Evolutionary conservation across 177 flowering plant species (phyloP).

Genomic region (Vitis hybrid): DNA sequence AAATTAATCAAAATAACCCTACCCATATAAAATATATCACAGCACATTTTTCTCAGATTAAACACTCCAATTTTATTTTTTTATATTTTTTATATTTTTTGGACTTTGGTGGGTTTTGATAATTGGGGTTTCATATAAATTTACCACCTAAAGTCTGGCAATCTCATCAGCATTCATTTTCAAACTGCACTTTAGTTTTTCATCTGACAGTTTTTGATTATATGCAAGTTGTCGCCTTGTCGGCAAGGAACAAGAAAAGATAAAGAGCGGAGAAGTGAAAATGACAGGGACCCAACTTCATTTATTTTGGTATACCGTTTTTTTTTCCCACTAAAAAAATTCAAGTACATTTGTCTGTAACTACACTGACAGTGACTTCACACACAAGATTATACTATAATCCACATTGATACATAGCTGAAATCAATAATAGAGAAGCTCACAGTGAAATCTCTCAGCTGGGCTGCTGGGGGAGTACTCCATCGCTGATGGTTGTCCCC

Average conservation of each 20-base stretch:
- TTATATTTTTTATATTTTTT: no score
- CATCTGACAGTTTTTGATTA: neutral
- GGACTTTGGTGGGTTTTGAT: neutral
- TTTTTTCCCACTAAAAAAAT: neutral
- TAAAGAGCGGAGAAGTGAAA: neutral
- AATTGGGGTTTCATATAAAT: neutral
- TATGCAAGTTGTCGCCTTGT: slow-evolving; percentile 2
- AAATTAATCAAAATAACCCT: no score
- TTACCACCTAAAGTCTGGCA: neutral
- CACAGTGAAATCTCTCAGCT: slow-evolving; percentile 4
- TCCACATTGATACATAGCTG: neutral
- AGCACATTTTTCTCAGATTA: no score
- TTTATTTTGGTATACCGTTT: neutral
- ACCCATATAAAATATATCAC: no score
- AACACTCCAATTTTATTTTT: no score
- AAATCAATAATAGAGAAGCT: slow-evolving; percentile 10
- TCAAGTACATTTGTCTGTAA: neutral
- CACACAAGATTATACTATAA: neutral
- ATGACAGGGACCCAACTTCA: neutral
- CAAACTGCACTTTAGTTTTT: neutral
- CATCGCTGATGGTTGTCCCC: no score
- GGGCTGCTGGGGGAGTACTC: neutral
- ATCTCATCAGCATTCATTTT: neutral
- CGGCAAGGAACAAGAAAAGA: neutral
- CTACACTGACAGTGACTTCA: neutral